Conservation (phyloP, 2,329 filamentous ascomycete species). For the Rhytidhysteron rufulum region DNA sequence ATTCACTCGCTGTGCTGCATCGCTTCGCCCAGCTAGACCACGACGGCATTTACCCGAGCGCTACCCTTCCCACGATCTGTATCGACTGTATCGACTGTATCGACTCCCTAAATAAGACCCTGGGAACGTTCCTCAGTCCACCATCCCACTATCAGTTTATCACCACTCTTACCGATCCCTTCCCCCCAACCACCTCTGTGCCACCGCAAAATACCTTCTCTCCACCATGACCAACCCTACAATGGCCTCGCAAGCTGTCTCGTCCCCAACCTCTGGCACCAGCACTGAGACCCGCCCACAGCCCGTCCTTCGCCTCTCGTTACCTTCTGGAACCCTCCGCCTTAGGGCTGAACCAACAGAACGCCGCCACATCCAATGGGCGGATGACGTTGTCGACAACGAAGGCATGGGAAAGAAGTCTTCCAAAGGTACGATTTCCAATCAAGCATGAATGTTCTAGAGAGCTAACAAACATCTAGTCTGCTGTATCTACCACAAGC, state of each 20-base stretch:
- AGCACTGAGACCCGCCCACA: slow-evolving; percentile 21
- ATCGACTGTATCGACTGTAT: slow-evolving; percentile 3
- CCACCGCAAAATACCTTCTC: slow-evolving; percentile 62
- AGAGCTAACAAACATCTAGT: slow-evolving; percentile 54
- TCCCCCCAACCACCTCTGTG: slow-evolving; percentile 3
- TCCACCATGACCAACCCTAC: slow-evolving; percentile 65
- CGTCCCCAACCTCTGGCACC: slow-evolving; percentile 16
- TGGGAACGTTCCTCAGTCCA: slow-evolving; percentile 5
- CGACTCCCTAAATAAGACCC: slow-evolving; percentile 6
- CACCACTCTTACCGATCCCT: slow-evolving; percentile 5
- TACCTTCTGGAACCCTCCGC: slow-evolving; percentile 34
- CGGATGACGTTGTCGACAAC: slow-evolving; percentile 89
- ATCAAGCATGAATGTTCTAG: no score
- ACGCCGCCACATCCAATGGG: slow-evolving; percentile 77
- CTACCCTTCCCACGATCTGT: slow-evolving; percentile 6
- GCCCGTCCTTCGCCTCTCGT: slow-evolving; percentile 28
- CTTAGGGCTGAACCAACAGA: slow-evolving; percentile 41
- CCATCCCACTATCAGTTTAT: slow-evolving; percentile 16
- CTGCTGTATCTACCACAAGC: slow-evolving; percentile 98
- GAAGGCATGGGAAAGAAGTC: slow-evolving; percentile 91
- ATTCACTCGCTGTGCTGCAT: slow-evolving; percentile 13
- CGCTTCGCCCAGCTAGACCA: slow-evolving; percentile 11
- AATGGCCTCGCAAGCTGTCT: slow-evolving; percentile 19
- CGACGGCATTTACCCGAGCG: slow-evolving; percentile 5
- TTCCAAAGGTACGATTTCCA: slow-evolving; percentile 85